Conservation (phyloP, 805 yeast species). For the Diddensiella caesifluorescens region DNA sequence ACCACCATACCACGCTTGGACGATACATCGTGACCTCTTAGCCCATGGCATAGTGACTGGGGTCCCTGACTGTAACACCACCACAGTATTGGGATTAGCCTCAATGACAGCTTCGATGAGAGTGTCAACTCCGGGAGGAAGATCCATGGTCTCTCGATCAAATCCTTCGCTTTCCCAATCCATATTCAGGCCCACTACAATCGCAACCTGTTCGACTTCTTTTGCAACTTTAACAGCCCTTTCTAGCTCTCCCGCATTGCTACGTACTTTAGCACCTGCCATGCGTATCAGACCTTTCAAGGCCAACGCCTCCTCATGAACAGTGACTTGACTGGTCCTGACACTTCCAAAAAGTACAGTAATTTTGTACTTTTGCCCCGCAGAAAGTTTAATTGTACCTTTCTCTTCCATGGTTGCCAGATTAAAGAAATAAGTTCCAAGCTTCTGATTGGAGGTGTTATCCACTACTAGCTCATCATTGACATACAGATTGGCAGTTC, state of each 20-base stretch:
- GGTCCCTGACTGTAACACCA: slow-evolving; percentile 56
- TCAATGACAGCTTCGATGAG: slow-evolving; percentile 41
- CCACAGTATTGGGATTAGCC: slow-evolving; percentile 46
- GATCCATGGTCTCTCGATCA: slow-evolving; percentile 46
- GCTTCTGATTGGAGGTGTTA: slow-evolving; percentile 47
- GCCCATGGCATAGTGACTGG: slow-evolving; percentile 58
- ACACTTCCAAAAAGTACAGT: slow-evolving; percentile 50
- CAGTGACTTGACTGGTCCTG: slow-evolving; percentile 31
- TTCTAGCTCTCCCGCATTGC: slow-evolving; percentile 32
- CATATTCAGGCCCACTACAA: slow-evolving; percentile 46
- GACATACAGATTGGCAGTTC: slow-evolving; percentile 51
- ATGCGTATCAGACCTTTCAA: slow-evolving; percentile 31
- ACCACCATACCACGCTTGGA: slow-evolving; percentile 57
- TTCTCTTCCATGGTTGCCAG: slow-evolving; percentile 50
- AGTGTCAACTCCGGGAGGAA: slow-evolving; percentile 46
- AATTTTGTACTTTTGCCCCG: slow-evolving; percentile 43
- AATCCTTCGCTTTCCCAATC: slow-evolving; percentile 60
- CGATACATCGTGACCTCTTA: slow-evolving; percentile 36
- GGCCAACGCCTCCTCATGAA: slow-evolving; percentile 30
- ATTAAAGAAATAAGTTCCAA: slow-evolving; percentile 50
- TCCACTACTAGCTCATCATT: slow-evolving; percentile 51
- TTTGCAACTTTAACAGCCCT: slow-evolving; percentile 48
- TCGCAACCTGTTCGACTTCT: slow-evolving; percentile 46
- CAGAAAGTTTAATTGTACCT: slow-evolving; percentile 36
- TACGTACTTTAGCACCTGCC: slow-evolving; percentile 32